Base-by-base conservation (phyloP, 306 rosid genomes). In the Arachis stenosperma region DNA sequence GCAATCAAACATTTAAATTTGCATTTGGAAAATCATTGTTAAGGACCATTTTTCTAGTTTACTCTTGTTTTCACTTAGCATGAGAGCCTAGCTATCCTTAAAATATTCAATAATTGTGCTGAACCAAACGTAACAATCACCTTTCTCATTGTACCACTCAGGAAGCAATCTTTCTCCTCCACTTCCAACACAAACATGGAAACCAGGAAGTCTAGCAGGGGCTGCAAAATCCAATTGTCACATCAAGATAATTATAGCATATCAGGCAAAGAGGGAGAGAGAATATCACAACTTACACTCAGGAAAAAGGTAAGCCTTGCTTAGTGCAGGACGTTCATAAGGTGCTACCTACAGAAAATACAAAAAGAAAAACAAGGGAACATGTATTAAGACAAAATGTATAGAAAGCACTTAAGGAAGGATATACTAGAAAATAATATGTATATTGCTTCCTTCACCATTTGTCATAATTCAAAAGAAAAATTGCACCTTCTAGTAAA, bases 181-280 rank as follows among this genome's bases (percentile, higher is more conserved):
- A 75, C 95, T 89, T 81, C 99, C 99, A 79, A 94, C 99, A 81
- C 95, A 88, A 68, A 77, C 85, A 52, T 94, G 89, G 84, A 94
- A 94, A 50, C 99, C 99, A 41, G 99, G 99, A 76, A 94, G 99
- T 86, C 99, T 89, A 70, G 99, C 99, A 83, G 99, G 98, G 73
- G 98, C 99, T 94, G 93, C 86, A 82, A 81, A 71, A 72, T 69
- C 47, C 67, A 81, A 68, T 36, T 44, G 68, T 27, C 57, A 51
- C 50, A 69, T 44, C 42, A 64, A 69, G 58, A 39, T 75, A 15
- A 46, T 55, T 50, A 69, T 36, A 68, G 54, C 6, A 48, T 43
- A 41, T 67, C 54, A 14, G 63, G 46, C 7, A 81, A 64, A 53
- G 37, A 33, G 37, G 3, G 37, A 15, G 10, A 33, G 13, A 12